A percentile compares a stretch with the other conserved stretches of the same genome.
Conservation (phyloP, 179 eudicot species). For the Silene coronaria region DNA sequence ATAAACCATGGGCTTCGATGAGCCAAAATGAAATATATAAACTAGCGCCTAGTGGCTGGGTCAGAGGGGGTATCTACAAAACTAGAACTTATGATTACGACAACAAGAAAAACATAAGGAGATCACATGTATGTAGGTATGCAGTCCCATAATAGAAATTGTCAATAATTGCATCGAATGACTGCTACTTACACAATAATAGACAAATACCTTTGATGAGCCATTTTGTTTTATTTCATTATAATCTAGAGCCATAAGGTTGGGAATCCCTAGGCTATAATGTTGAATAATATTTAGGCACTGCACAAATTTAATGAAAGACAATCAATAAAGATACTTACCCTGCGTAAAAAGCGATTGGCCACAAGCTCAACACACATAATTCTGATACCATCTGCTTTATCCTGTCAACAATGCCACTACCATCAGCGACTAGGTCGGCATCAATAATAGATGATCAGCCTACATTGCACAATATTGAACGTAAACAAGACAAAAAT, state of each 20-base stretch:
- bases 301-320: not conserved
- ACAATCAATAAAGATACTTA: constrained; percentile 21
- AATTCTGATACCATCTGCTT: constrained; percentile 34
- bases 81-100: too few relatives aligned
- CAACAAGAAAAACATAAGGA: too few relatives aligned
- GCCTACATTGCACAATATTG: constrained; percentile 1
- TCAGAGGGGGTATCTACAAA: too few relatives aligned
- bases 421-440: constrained; percentile 5
- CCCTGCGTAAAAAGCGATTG: constrained; percentile 90
- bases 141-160: not conserved
- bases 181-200: too few relatives aligned
- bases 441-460: constrained; percentile 6
- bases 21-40: too few relatives aligned
- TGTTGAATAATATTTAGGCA: not conserved
- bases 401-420: constrained; percentile 27
- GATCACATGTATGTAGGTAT: not conserved
- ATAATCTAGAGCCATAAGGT: not conserved
- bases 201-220: too few relatives aligned
- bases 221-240: not conserved
- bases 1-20: too few relatives aligned
- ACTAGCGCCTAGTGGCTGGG: too few relatives aligned
- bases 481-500: not conserved
- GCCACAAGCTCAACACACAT: constrained; percentile 93
- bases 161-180: not conserved
- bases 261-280: not conserved